These are phyloP conservation scores for Lentinula edodes DNA, from an alignment of 768 basidiomycete species.

Conservation along the genomic window DNA sequence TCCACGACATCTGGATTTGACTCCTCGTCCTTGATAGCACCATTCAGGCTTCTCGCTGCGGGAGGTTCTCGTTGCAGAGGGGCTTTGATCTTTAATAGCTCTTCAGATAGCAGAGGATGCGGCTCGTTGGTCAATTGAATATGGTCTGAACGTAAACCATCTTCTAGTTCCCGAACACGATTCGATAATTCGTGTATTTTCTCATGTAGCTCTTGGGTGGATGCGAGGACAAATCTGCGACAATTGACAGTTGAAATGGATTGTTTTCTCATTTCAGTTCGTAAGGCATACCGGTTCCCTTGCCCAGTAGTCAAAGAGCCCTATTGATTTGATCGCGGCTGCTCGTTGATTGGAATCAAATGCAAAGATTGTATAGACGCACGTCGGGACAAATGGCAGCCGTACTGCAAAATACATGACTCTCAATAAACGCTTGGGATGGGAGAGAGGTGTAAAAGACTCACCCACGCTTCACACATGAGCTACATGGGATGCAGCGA, in stretches of 20 bases:
- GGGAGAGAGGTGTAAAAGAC: neutral
- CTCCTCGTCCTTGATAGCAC: slow-evolving; percentile 55
- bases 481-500: slow-evolving; percentile 70
- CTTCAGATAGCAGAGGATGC: slow-evolving; percentile 67
- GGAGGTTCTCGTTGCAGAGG: slow-evolving; percentile 67
- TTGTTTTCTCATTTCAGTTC: neutral
- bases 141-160: slow-evolving; percentile 58
- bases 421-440: slow-evolving; percentile 45
- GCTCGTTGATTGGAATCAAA: slow-evolving; percentile 14
- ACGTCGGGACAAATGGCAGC: slow-evolving; percentile 82
- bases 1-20: slow-evolving; percentile 64
- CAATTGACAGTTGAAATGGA: slow-evolving; percentile 2
- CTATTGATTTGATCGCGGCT: slow-evolving; percentile 20
- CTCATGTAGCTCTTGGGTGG: slow-evolving; percentile 77
- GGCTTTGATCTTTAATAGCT: slow-evolving; percentile 69
- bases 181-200: slow-evolving; percentile 71
- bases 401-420: slow-evolving; percentile 24
- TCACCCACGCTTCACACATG: slow-evolving; percentile 65
- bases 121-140: slow-evolving; percentile 48
- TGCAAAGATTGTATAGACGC: slow-evolving; percentile 19
- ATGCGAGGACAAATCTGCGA: slow-evolving; percentile 71
- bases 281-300: slow-evolving; percentile 57
- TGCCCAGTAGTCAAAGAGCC: slow-evolving; percentile 79
- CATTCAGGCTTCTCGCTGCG: slow-evolving; percentile 30
- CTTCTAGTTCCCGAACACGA: slow-evolving; percentile 75